phyloP scores from a whole-genome alignment of 306 rosid species.

The Prunus armeniaca region DNA sequence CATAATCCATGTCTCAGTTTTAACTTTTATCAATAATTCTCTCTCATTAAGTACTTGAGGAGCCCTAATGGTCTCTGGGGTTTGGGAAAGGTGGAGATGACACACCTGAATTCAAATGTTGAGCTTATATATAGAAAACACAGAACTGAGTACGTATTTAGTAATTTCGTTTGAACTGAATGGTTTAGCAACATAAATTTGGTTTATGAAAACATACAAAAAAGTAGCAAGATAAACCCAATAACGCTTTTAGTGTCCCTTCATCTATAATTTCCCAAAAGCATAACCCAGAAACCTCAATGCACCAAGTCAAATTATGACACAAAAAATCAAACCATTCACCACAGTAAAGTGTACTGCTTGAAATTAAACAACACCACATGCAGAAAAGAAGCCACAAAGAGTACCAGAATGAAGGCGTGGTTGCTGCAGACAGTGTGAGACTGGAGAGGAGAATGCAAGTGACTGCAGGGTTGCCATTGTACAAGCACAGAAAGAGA shows the following conservation, averaged over 20 bases:
- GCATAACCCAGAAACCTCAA: background rate
- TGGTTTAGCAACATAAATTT: background rate
- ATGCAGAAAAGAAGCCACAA: background rate
- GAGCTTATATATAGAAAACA: background rate
- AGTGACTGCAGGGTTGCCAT: constrained; percentile 85
- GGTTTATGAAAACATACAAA: background rate
- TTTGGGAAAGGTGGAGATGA: background rate
- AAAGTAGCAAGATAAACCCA: background rate
- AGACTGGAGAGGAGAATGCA: constrained; percentile 60
- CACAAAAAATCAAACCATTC: background rate
- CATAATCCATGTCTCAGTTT: background rate
- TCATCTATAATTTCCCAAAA: background rate
- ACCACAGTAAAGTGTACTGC: background rate
- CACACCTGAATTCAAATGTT: background rate
- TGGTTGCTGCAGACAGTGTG: constrained; percentile 55
- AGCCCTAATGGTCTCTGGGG: background rate
- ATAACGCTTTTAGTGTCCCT: background rate
- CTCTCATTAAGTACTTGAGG: background rate
- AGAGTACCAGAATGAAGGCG: constrained; percentile 49
- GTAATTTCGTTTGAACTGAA: background rate
- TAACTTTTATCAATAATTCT: background rate
- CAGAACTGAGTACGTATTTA: background rate
- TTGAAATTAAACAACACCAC: background rate
- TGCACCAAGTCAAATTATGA: background rate
- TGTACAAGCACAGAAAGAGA: constrained; percentile 16